phyloP scores from a whole-genome alignment of 257 asterid genomes.

The Cynanchum wilfordii region DNA sequence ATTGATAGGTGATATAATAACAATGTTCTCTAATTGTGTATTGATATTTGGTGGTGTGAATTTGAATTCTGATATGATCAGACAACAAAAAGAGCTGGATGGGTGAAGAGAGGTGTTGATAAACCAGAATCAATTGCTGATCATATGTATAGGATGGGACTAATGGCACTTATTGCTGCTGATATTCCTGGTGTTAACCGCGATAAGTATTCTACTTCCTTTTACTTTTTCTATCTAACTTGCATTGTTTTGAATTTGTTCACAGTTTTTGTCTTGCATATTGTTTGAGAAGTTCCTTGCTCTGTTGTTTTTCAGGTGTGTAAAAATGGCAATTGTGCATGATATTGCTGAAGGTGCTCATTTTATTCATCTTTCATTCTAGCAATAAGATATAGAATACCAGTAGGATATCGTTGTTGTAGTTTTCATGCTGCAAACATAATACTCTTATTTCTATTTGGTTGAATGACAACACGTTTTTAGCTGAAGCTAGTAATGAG shows the following conservation, averaged over 20 bases:
- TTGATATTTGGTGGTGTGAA: slow-evolving; percentile 10
- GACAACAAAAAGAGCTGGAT: slow-evolving; percentile 89
- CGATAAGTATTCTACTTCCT: slow-evolving; percentile 52
- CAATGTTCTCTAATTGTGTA: not conserved
- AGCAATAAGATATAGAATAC: not conserved
- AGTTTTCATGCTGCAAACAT: not conserved
- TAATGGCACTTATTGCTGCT: slow-evolving; percentile 82
- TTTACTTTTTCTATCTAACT: not conserved
- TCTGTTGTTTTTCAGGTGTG: slow-evolving; percentile 54
- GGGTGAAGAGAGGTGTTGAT: slow-evolving; percentile 61
- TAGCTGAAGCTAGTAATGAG: not conserved
- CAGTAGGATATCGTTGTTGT: not conserved
- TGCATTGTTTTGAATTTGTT: slow-evolving; percentile 5
- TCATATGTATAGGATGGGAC: slow-evolving; percentile 96
- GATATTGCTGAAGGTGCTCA: slow-evolving; percentile 94
- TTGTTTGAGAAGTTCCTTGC: not conserved
- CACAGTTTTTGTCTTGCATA: slow-evolving; percentile 4
- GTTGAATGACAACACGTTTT: not conserved
- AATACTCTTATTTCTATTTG: not conserved
- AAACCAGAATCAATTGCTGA: slow-evolving; percentile 89
- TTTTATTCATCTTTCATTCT: not conserved
- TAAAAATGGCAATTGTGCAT: slow-evolving; percentile 94
- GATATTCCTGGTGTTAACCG: slow-evolving; percentile 85
- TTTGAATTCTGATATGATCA: slow-evolving; percentile 20
- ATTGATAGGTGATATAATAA: not conserved